Evolutionary conservation across 805 yeast species (phyloP), one percentile per base, ranked within the genome.

Genomic region (Yamadazyma phyllophila): DNA sequence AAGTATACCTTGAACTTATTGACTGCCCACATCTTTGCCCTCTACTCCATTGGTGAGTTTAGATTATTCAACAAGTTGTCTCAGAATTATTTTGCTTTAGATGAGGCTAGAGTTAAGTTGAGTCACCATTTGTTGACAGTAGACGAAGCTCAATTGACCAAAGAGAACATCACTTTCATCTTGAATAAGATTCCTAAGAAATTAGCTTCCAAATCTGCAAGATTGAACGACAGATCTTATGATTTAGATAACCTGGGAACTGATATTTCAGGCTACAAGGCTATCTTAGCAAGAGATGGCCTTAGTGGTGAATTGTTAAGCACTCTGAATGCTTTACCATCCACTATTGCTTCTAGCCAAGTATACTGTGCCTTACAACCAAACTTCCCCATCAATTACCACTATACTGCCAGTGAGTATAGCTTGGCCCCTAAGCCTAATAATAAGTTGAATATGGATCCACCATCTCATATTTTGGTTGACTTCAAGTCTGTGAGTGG

Each of bases 1-100:
- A 73, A 70, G 10, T 76, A 82, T 11, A 76, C 84, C 1, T 62
- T 85, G 50, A 72, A 77, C 15, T 74, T 82, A 38, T 65, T 86
- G 43, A 72, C 81, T 11, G 74, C 85, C 7, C 87, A 85, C 53
- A 77, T 85, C 40, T 85, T 77, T 62, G 80, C 88, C 0, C 70
- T 85, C 55, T 86, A 85, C 63, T 80, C 91, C 0, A 77, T 80
- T 52, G 85, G 87, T 36, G 88, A 85, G 58, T 82, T 81, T 52
- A 67, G 75, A n/a, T 70, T 83, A 36, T 83, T 78, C 64, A 72
- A 74, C 47, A 81, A 80, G 51, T 69, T 86, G 51, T 65, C 74
- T 2, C 63, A 60, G 11, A 67, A 83, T 33, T 85, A 80, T 60
- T 65, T 73, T 35, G 76, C 78, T 39, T 64, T 86, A 50, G 83